Base-by-base conservation (phyloP, 192 early-diverging fungal genomes). In the Backusella luteola region DNA sequence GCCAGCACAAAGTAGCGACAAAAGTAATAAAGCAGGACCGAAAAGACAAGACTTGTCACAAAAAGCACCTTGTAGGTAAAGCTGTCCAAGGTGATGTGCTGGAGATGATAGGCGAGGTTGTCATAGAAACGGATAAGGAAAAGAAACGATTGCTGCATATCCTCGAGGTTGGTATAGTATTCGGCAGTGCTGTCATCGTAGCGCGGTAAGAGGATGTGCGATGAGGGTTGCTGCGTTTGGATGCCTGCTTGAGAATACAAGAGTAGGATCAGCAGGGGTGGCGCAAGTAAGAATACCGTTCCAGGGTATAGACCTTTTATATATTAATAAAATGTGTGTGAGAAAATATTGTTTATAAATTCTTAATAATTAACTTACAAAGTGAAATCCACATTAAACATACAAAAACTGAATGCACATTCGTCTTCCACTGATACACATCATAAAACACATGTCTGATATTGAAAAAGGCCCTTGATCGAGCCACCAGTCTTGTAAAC, bases 151-250 rank as follows among this genome's bases (percentile, higher is more conserved):
- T 70, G 44, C 7, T 94, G 93, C 66, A 94, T 91, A 75, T 89
- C 88, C 71, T 89, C 89, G 76, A 93, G 66, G 78, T 92, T 93
- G 73, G 83, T 85, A 36, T 88, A 82, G 79, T 91, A 92, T 70
- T 93, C 88, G 19, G 87, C 83, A 2, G 84, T 87, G 17, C 76
- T 81, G 17, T 79, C 78, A 38, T 83, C 82, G 36, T 36, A 80
- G 0, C 41, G 66, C 0, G 82, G 78, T 9, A 83, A 70, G 4
- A 83, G 35, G 5, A 74, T 53, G 14, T 77, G 34, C 1, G 70
- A 68, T 2, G 73, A 67, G 11, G 80, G 34, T 34, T 78, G 72
- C 19, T 42, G 41, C 3, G 9, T 38, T 21, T 63, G 66, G n/a
- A 81, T 67, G 11, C 72, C 72, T 3, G 77, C 26, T 59, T 73